Evolutionary conservation across 75 land plant species (phyloP).

Genomic region (Larix kaempferi): DNA sequence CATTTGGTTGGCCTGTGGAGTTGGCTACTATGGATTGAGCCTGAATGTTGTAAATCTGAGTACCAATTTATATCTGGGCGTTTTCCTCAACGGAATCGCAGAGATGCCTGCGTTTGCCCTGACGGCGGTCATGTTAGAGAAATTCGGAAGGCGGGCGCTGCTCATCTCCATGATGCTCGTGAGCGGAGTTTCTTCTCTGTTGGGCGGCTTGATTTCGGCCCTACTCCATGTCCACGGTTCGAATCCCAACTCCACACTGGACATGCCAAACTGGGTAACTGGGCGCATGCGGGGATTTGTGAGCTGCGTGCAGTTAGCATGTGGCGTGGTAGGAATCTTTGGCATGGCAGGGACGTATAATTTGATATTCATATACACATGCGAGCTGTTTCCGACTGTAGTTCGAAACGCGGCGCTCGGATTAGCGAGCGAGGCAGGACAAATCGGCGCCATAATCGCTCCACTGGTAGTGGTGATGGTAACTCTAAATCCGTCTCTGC

Average conservation of each 20-base stretch:
- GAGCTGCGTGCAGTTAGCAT: conserved; percentile 38
- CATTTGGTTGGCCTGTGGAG: conserved; percentile 28
- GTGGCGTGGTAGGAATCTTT: conserved; percentile 79
- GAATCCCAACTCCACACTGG: too few relatives aligned
- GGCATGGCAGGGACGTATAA: conserved; percentile 93
- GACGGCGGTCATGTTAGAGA: conserved; percentile 21
- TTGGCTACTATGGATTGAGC: conserved; percentile 44
- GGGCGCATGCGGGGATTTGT: not conserved
- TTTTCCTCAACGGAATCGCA: conserved; percentile 35
- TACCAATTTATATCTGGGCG: conserved; percentile 28
- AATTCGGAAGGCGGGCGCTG: conserved; percentile 20
- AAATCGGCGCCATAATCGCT: conserved; percentile 77
- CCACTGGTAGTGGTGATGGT: conserved; percentile 81
- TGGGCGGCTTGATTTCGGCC: conserved; percentile 36
- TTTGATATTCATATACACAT: conserved; percentile 74
- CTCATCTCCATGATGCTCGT: conserved; percentile 53
- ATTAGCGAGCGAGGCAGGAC: conserved; percentile 61
- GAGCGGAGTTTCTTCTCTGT: conserved; percentile 56
- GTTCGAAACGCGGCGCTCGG: conserved; percentile 92
- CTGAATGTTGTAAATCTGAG: conserved; percentile 41
- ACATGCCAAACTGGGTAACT: not conserved
- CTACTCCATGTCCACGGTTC: not conserved
- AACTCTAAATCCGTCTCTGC: conserved; percentile 18
- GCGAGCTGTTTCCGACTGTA: conserved; percentile 95
- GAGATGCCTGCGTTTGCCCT: conserved; percentile 45